Base-by-base conservation (phyloP, 306 rosid species). In the Lithocarpus polystachyus region DNA sequence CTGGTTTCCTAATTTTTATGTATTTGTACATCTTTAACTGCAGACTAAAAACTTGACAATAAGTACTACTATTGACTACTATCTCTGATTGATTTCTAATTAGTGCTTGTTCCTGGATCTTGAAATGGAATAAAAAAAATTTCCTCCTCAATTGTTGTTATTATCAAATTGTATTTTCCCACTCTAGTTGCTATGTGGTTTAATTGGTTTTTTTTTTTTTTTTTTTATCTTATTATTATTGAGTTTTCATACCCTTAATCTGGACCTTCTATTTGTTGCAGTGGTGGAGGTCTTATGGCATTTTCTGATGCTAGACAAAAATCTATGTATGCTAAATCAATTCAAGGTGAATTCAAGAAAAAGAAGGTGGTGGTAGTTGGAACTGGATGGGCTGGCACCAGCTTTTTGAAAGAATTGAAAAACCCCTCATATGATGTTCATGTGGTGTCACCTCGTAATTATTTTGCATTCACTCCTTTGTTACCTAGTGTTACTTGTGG, bases 371-470 rank as follows among this genome's bases (percentile, higher is more conserved):
- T 93, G 29, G 92, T 95, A 55, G 91, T 95, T 75, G 99, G 99
- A 82, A 95, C 98, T 14, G 99, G 99, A 10, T 95, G 99, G 98
- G 98, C 96, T 13, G 93, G 88, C 26, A 93, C 99, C 7, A 93
- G 94, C 83, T 95, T 95, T 79, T 26, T 95, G 82, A 95, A 88
- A 92, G 89, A 83, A 83, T 82, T 95, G 26, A 78, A 87, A 5
- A 82, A 72, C 78, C 90, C 94, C 0, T 82, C 83, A 19, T 93
- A 89, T 73, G 98, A 95, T 78, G 94, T 95, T 75, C 94, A 91
- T 60, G 90, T 95, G 56, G 79, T 95, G 17, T 95, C 99, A 18
- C 99, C 99, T 74, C 93, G 99, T 3, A 95, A 95, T 72, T 95
- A 90, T 56, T 95, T 95, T 79, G 94, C 97, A 0, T 95, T 95